Evolutionary conservation across 495 filamentous ascomycete species (phyloP), one percentile per base, ranked within the genome.

Genomic region (Tuber umbilicatum): DNA sequence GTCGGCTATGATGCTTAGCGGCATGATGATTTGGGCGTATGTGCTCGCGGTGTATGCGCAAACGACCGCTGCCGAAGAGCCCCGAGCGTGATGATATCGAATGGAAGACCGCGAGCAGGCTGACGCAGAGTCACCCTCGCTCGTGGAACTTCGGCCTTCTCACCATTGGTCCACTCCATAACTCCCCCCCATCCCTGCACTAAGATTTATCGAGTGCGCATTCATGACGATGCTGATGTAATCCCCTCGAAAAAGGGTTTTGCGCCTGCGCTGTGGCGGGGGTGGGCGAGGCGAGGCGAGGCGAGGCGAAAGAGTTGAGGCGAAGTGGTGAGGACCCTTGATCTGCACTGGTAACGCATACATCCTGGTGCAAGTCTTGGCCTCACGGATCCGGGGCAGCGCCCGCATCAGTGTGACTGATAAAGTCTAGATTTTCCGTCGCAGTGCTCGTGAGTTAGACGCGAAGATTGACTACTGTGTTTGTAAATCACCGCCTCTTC

Each of bases 191-290:
- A 16, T 35, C 4, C 27, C 27, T 2, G 27, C 55, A 27, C 55
- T 27, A 64, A 64, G 55, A 35, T 27, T 5, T 31, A 7, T 35
- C 55, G 55, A 64, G 55, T 64, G 55, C 27, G 55, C 55, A 35
- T 64, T 64, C 27, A 64, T 64, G 55, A 64, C 35, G 55, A 64
- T 64, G 55, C 55, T 35, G 55, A 64, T 64, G 6, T 64, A 64
- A 64, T 64, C 55, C 27, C 35, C 55, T n/a, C 55, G 35, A 35
- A 31, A 35, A 27, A 64, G 19, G 55, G 27, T 17, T 64, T 35
- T 64, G 55, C 5, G n/a, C 55, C 16, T 31, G 27, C 31, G 55
- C 12, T n/a, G 23, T 19, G 23, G 45, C 7, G 45, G 45, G 4
- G 23, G 9, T 27, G 23, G n/a, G 50, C 4, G 2, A 16, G n/a